Base-by-base conservation (phyloP, 164 flowering plant genomes). In the Santalum album region DNA sequence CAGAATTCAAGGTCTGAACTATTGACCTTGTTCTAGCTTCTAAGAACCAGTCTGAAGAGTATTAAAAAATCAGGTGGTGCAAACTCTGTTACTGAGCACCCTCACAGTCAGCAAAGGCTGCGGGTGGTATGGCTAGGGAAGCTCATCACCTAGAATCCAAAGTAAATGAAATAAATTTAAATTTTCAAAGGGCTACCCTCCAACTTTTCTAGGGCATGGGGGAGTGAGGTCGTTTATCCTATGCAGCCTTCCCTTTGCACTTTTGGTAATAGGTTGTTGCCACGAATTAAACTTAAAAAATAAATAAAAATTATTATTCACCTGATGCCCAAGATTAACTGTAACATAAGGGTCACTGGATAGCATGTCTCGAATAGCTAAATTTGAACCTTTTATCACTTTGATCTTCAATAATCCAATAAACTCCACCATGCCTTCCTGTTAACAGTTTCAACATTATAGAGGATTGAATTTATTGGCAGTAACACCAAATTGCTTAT, bases 261-360 rank as follows among this genome's bases (percentile, higher is more conserved):
- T n/a, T n/a, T n/a, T n/a, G n/a, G n/a, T n/a, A n/a, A n/a, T n/a
- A n/a, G n/a, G n/a, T n/a, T n/a, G n/a, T n/a, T n/a, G n/a, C n/a
- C n/a, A n/a, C n/a, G n/a, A n/a, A n/a, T n/a, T n/a, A n/a, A n/a
- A n/a, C n/a, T n/a, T n/a, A n/a, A n/a, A 38, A 38, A 38, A 9
- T 9, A 1, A 38, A 3, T 29, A n/a, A n/a, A n/a, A 3, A 29
- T 29, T 29, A 7, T 1, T 21, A 47, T 75, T 57, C 35, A 83
- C 98, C 90, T 88, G 96, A 34, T 77, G 73, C 25, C 98, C 98
- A 66, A 88, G 85, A 58, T 56, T 60, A 58, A 89, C 52, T 50
- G 84, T 64, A 20, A 92, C 96, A 57, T 88, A 92, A 38, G 98
- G 98, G 70, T 92, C 98, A 71, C 98, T 92, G 56, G 94, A 66